Percentiles rank a stretch among this genome's conserved stretches.
Evolutionary conservation across 768 basidiomycete species (phyloP).

Genomic region (Boletus subcaerulescens): DNA sequence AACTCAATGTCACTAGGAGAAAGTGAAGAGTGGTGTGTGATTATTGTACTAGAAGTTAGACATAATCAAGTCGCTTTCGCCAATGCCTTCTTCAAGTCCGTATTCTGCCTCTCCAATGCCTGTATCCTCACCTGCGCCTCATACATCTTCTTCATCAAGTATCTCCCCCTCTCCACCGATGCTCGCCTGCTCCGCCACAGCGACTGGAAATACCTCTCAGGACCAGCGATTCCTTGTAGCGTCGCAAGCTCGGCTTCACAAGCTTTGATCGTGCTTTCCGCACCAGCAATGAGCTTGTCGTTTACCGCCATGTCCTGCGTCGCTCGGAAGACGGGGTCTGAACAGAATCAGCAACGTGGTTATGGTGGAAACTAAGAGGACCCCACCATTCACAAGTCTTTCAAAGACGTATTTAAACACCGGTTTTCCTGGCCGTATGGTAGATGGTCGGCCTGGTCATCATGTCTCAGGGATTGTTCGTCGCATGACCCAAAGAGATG

Average conservation of each 20-base stretch:
- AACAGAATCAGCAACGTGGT: background rate
- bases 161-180: slow-evolving; percentile 57
- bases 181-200: slow-evolving; percentile 48
- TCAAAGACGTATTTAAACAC: slow-evolving; percentile 85
- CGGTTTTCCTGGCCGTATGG: slow-evolving; percentile 87
- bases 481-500: background rate
- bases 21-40: no score
- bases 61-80: slow-evolving; percentile 34
- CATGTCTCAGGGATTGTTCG: background rate
- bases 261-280: slow-evolving; percentile 61
- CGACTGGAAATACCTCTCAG: slow-evolving; percentile 40
- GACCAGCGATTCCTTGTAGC: slow-evolving; percentile 61
- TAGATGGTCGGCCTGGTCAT: slow-evolving; percentile 72
- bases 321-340: slow-evolving; percentile 79
- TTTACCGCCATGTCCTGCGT: slow-evolving; percentile 81
- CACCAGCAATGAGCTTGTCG: slow-evolving; percentile 54
- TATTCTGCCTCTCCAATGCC: slow-evolving; percentile 67
- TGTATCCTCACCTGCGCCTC: slow-evolving; percentile 67
- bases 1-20: no score
- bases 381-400: slow-evolving; percentile 69
- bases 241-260: slow-evolving; percentile 75
- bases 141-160: slow-evolving; percentile 73
- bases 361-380: background rate
- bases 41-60: background rate
- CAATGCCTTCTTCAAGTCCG: slow-evolving; percentile 58